Percentiles rank a stretch among this genome's conserved stretches.
Evolutionary conservation across 768 basidiomycete genomes (phyloP).

Genomic region (Pleurotus eryngii): DNA sequence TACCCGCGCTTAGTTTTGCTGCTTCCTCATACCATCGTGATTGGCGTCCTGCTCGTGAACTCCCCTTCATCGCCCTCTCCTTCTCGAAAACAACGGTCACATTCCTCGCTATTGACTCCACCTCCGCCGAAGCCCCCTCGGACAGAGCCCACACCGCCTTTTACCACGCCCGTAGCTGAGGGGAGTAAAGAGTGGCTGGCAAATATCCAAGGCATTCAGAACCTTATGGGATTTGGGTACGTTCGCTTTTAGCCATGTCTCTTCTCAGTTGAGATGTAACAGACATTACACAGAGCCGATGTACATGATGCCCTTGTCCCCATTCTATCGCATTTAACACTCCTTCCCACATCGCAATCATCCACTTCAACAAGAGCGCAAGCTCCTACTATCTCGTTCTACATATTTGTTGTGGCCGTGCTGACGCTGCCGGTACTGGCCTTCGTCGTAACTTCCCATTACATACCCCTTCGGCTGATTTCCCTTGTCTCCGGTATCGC

Average conservation of each 20-base stretch:
- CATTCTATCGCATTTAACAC: conserved; percentile 46
- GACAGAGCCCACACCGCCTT: background rate
- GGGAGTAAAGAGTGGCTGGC: conserved; percentile 79
- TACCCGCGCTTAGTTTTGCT: conserved; percentile 72
- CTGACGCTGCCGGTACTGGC: conserved; percentile 51
- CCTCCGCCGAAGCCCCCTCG: conserved; percentile 22
- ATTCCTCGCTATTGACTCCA: conserved; percentile 14
- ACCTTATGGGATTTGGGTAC: conserved; percentile 83
- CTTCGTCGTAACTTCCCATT: conserved; percentile 39
- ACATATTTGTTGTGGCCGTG: conserved; percentile 30
- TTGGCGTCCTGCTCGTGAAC: conserved; percentile 63
- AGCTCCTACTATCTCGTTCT: conserved; percentile 30
- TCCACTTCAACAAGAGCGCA: conserved; percentile 17
- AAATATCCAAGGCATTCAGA: conserved; percentile 87
- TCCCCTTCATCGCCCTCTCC: conserved; percentile 41
- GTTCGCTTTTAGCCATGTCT: conserved; percentile 20
- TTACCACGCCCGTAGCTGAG: conserved; percentile 38
- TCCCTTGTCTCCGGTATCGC: conserved; percentile 46
- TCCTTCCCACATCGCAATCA: conserved; percentile 24
- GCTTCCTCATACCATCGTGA: conserved; percentile 59
- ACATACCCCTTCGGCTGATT: conserved; percentile 45
- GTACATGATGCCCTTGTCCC: conserved; percentile 48
- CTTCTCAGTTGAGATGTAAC: background rate
- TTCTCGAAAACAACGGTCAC: conserved; percentile 18
- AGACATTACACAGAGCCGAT: conserved; percentile 49